A percentile compares a stretch with the other conserved stretches of the same genome.
Conservation (phyloP, 2,329 filamentous ascomycete species). For the Zasmidium citrigriseum region DNA sequence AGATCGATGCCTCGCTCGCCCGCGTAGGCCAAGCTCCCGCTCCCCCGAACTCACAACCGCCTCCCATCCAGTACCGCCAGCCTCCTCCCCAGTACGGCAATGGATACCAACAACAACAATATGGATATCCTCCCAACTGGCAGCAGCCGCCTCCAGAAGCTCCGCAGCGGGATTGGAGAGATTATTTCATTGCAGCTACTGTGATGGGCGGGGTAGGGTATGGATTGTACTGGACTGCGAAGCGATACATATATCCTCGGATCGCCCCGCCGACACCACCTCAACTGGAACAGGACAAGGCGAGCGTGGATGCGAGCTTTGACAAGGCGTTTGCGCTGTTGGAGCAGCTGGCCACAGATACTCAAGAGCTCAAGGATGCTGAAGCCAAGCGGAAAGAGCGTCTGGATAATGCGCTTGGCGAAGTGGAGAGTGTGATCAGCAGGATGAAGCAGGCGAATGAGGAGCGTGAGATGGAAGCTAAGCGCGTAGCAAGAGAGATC, state of each 20-base stretch:
- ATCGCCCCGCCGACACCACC: slow-evolving; percentile 92
- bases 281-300: slow-evolving; percentile 91
- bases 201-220: slow-evolving; percentile 88
- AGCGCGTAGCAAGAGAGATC: slow-evolving; percentile 84
- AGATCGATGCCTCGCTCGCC: slow-evolving; percentile 81
- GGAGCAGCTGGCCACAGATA: slow-evolving; percentile 90
- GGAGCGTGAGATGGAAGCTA: slow-evolving; percentile 82
- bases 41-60: slow-evolving; percentile 46
- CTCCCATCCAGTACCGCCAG: slow-evolving; percentile 41
- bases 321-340: slow-evolving; percentile 87
- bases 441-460: slow-evolving; percentile 81
- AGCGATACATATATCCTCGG: slow-evolving; percentile 89
- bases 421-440: slow-evolving; percentile 79
- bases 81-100: slow-evolving; percentile 29
- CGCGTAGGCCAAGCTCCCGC: slow-evolving; percentile 64
- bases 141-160: slow-evolving; percentile 57
- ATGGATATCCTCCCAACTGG: slow-evolving; percentile 48
- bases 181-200: slow-evolving; percentile 99
- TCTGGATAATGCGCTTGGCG: slow-evolving; percentile 76
- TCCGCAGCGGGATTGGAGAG: slow-evolving; percentile 89
- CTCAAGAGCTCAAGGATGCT: slow-evolving; percentile 79
- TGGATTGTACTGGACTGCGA: slow-evolving; percentile 82
- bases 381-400: slow-evolving; percentile 82
- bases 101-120: slow-evolving; percentile 40
- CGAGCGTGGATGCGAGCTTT: slow-evolving; percentile 88